Evolutionary conservation across 1,284 basidiomycete genomes (phyloP).

Genomic region (Tilletia setariae): DNA sequence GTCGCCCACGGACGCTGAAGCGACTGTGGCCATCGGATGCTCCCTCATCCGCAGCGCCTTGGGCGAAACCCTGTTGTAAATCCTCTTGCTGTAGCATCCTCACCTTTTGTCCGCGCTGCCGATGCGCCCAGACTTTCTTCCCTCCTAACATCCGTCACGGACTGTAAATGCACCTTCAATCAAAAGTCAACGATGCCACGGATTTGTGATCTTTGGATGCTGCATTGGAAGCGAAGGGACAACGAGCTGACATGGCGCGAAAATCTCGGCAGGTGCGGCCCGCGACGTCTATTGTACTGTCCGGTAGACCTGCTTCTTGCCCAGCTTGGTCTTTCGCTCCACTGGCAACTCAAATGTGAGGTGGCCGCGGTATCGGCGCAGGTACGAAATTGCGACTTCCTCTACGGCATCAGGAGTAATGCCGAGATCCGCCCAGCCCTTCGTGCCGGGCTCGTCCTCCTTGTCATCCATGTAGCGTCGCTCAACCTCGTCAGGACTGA

Average conservation of each 20-base stretch:
- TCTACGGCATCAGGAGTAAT: constrained; percentile 79
- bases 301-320: constrained; percentile 16
- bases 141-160: not conserved
- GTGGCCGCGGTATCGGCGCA: constrained; percentile 81
- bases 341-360: constrained; percentile 57
- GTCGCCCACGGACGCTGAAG: constrained; percentile 66
- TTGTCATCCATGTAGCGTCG: constrained; percentile 81
- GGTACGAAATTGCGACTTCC: constrained; percentile 82
- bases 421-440: constrained; percentile 60
- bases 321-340: constrained; percentile 43
- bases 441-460: constrained; percentile 55
- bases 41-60: constrained; percentile 85
- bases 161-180: no score
- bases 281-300: constrained; percentile 10
- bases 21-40: constrained; percentile 91
- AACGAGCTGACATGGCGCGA: no score
- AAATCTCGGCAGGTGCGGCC: no score
- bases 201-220: not conserved
- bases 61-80: constrained; percentile 59
- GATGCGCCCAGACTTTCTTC: not conserved
- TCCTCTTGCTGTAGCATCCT: not conserved
- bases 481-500: constrained; percentile 85
- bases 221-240: not conserved
- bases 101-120: not conserved
- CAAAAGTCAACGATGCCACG: no score